Percentiles rank a stretch among this genome's conserved stretches.
These are phyloP conservation scores for Penicillium egyptiacum DNA, from an alignment of 495 filamentous ascomycete genomes.

Conservation along the genomic window DNA sequence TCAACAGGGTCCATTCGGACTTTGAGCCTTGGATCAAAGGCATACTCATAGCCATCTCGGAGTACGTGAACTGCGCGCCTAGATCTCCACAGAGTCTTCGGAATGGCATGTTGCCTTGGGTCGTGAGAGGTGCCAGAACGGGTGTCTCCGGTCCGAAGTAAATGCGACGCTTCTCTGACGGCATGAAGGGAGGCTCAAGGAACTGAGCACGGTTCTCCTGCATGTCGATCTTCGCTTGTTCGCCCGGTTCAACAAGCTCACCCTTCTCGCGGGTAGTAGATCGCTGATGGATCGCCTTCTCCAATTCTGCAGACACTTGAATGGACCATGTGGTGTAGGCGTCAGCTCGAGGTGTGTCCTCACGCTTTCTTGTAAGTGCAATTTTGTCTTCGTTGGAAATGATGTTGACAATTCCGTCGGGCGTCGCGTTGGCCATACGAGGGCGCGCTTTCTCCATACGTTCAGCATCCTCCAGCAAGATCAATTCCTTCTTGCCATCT, in stretches of 20 bases:
- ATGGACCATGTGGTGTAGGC: slow-evolving; percentile 73
- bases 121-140: slow-evolving; percentile 82
- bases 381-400: slow-evolving; percentile 65
- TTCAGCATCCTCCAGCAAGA: slow-evolving; percentile 60
- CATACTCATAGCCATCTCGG: slow-evolving; percentile 95
- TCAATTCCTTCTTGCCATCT: slow-evolving; percentile 79
- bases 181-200: slow-evolving; percentile 77
- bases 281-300: slow-evolving; percentile 46
- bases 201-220: slow-evolving; percentile 77
- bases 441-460: slow-evolving; percentile 43
- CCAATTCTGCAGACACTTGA: slow-evolving; percentile 54
- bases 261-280: slow-evolving; percentile 10
- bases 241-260: slow-evolving; percentile 13
- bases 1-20: slow-evolving; percentile 91
- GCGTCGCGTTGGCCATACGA: slow-evolving; percentile 37
- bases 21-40: slow-evolving; percentile 89
- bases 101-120: slow-evolving; percentile 97
- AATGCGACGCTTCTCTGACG: slow-evolving; percentile 87
- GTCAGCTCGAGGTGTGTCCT: slow-evolving; percentile 68
- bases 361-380: slow-evolving; percentile 64
- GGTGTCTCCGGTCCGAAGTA: slow-evolving; percentile 95
- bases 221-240: slow-evolving; percentile 34
- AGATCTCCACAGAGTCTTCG: slow-evolving; percentile 86
- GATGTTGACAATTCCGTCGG: slow-evolving; percentile 73
- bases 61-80: slow-evolving; percentile 92